Conservation (phyloP, 2,329 filamentous ascomycete genomes). For the Penicillium sp. region DNA sequence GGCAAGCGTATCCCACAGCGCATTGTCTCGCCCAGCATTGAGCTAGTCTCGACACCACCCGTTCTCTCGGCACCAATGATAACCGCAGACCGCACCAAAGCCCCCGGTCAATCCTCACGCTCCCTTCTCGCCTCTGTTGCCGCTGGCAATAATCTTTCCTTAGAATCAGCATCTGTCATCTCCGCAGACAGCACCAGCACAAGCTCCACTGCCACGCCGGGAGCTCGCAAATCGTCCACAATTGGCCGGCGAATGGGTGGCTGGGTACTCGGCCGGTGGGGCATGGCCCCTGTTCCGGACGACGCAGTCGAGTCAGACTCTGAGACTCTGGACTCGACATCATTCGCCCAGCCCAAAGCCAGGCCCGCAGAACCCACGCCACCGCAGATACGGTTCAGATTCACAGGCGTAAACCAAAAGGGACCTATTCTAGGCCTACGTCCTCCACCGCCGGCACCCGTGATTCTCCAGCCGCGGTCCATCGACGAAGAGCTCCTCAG, state of each 20-base stretch:
- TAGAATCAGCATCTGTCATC: slow-evolving; percentile 27
- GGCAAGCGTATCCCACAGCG: slow-evolving; percentile 51
- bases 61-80: slow-evolving; percentile 42
- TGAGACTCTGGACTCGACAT: slow-evolving; percentile 6
- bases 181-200: slow-evolving; percentile 26
- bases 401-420: slow-evolving; percentile 76
- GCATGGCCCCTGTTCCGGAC: slow-evolving; percentile 48
- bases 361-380: slow-evolving; percentile 69
- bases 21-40: slow-evolving; percentile 47
- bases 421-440: slow-evolving; percentile 73
- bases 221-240: slow-evolving; percentile 31
- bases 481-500: slow-evolving; percentile 63
- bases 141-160: slow-evolving; percentile 20
- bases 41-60: slow-evolving; percentile 42
- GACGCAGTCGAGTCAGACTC: slow-evolving; percentile 10
- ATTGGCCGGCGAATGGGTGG: slow-evolving; percentile 61
- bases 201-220: slow-evolving; percentile 19
- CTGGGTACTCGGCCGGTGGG: slow-evolving; percentile 67
- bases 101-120: slow-evolving; percentile 30
- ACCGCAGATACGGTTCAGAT: slow-evolving; percentile 54
- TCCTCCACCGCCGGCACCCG: slow-evolving; percentile 56
- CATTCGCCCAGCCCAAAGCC: slow-evolving; percentile 34
- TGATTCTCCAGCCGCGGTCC: slow-evolving; percentile 58
- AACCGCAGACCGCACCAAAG: slow-evolving; percentile 33
- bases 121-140: slow-evolving; percentile 42